Evolutionary conservation across 1,284 basidiomycete genomes (phyloP).

Genomic region (Coniferiporia weirii): DNA sequence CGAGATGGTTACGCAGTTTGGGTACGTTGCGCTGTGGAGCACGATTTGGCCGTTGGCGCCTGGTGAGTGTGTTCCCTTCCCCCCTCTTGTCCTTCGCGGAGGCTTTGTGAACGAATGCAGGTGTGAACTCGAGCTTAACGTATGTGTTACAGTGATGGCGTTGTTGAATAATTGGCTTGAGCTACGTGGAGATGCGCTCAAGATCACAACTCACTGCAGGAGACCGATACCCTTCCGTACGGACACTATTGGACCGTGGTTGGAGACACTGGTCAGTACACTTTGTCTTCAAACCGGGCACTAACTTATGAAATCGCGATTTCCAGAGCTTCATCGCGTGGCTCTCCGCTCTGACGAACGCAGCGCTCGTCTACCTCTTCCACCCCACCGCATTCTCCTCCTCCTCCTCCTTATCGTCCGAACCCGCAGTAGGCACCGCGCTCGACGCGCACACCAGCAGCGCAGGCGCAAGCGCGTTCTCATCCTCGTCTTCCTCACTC

Average conservation of each 20-base stretch:
- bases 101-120: too few relatives aligned
- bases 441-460: slow-evolving; percentile 22
- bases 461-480: slow-evolving; percentile 13
- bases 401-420: neutral
- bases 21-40: slow-evolving; percentile 88
- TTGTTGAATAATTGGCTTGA: slow-evolving; percentile 89
- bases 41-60: slow-evolving; percentile 93
- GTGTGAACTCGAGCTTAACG: neutral
- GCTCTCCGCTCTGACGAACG: slow-evolving; percentile 81
- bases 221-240: slow-evolving; percentile 82
- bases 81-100: slow-evolving; percentile 21
- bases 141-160: slow-evolving; percentile 50
- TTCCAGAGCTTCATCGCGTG: slow-evolving; percentile 71
- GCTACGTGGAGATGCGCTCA: slow-evolving; percentile 90
- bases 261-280: slow-evolving; percentile 64
- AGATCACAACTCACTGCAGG: slow-evolving; percentile 83
- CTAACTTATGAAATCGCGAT: too few relatives aligned
- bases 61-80: slow-evolving; percentile 35
- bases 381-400: slow-evolving; percentile 29
- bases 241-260: slow-evolving; percentile 93
- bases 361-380: slow-evolving; percentile 84
- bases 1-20: slow-evolving; percentile 96
- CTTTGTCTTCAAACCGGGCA: too few relatives aligned
- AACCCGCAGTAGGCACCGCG: too few relatives aligned
- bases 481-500: too few relatives aligned